Evolutionary conservation across 306 rosid species (phyloP).

Genomic region (Albizia julibrissin): DNA sequence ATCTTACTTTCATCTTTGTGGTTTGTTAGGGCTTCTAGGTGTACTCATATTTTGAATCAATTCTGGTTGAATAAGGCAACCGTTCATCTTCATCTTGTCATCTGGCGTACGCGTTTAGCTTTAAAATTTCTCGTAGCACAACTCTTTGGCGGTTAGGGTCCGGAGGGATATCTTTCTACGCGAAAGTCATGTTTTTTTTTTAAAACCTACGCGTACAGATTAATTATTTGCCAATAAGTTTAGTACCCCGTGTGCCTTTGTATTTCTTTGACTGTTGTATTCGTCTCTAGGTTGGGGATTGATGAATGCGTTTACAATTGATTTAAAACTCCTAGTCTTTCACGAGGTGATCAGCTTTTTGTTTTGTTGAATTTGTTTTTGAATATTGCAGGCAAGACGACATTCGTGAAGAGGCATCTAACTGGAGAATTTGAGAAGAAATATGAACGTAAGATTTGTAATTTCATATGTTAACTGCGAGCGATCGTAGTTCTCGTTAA

Average conservation of each 20-base stretch:
- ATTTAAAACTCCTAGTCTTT: neutral
- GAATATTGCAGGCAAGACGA: slow-evolving; percentile 65
- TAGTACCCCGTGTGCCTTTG: neutral
- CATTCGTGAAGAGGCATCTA: slow-evolving; percentile 79
- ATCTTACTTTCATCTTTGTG: neutral
- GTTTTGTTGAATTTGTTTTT: neutral
- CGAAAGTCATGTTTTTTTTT: neutral
- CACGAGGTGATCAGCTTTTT: neutral
- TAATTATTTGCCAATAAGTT: neutral
- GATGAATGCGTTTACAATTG: neutral
- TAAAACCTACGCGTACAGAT: neutral
- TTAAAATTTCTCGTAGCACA: neutral
- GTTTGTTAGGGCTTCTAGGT: neutral
- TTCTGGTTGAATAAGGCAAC: neutral
- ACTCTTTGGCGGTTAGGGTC: neutral
- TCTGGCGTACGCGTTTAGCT: neutral
- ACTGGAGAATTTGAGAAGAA: slow-evolving; percentile 82
- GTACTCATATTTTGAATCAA: neutral
- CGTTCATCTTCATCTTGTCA: neutral
- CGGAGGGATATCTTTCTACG: neutral
- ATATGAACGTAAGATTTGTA: slow-evolving; percentile 64
- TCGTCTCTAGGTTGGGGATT: neutral
- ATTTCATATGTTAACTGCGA: neutral
- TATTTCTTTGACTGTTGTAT: neutral
- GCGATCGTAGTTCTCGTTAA: neutral